Conservation (phyloP, 2,329 filamentous ascomycete species). For the Alternaria angustiovoidea region DNA sequence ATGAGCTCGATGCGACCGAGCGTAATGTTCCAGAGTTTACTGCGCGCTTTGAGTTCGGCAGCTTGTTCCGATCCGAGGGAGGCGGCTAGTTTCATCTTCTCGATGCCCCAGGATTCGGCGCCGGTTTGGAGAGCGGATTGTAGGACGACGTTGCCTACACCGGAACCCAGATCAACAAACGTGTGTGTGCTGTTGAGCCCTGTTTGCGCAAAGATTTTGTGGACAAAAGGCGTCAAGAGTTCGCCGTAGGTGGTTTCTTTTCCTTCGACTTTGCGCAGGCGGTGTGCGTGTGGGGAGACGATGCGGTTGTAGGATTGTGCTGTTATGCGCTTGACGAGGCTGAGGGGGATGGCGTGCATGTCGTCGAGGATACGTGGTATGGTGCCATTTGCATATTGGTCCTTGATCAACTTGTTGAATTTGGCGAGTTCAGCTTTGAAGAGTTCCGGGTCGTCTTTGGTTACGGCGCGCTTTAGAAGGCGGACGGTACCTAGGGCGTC, state of each 20-base stretch:
- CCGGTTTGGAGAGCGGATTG: slow-evolving; percentile 93
- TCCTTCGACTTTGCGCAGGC: slow-evolving; percentile 83
- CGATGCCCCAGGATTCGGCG: slow-evolving; percentile 94
- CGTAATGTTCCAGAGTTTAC: slow-evolving; percentile 85
- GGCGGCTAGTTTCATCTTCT: slow-evolving; percentile 93
- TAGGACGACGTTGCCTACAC: slow-evolving; percentile 93
- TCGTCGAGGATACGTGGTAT: slow-evolving; percentile 75
- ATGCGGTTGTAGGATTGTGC: slow-evolving; percentile 90
- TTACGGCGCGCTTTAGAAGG: slow-evolving; percentile 76
- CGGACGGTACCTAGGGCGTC: slow-evolving; percentile 78
- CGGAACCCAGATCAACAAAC: slow-evolving; percentile 94
- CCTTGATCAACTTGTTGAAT: slow-evolving; percentile 77
- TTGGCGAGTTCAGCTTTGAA: slow-evolving; percentile 77
- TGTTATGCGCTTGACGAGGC: slow-evolving; percentile 76
- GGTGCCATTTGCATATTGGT: slow-evolving; percentile 72
- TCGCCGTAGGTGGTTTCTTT: slow-evolving; percentile 96
- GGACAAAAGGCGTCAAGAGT: slow-evolving; percentile 83
- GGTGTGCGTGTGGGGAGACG: slow-evolving; percentile 86
- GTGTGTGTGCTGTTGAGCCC: slow-evolving; percentile 82
- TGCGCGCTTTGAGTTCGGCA: slow-evolving; percentile 83
- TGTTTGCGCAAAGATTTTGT: slow-evolving; percentile 80
- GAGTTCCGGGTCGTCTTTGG: slow-evolving; percentile 69
- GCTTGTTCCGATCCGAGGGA: slow-evolving; percentile 81
- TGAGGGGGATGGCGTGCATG: slow-evolving; percentile 73
- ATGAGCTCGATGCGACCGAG: slow-evolving; percentile 82